Evolutionary conservation across 345 rosid species (phyloP), one percentile per base, ranked within the genome.

Genomic region (Rhodamnia rubescens): DNA sequence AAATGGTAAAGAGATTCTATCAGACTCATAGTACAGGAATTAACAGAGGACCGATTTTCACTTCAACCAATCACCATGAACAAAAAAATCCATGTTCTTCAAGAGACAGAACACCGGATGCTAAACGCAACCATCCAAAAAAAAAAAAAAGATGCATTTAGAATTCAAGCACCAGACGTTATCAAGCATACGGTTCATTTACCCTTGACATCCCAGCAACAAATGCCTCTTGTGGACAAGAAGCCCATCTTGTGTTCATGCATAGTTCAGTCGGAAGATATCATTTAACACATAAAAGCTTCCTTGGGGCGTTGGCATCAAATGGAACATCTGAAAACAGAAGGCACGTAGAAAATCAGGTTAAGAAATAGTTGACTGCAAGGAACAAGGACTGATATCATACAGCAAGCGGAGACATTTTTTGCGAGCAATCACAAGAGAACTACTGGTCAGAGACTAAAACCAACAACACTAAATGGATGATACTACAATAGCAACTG

Each of bases 221-320:
- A 32, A 36, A 69, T 69, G 1, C 78, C 32, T 69, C 44, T 69
- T 32, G 78, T 16, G 24, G 78, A 69, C 44, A 32, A 0, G 44
- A 32, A 64, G 78, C 61, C 64, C 83, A 7, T 59, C 49, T 50
- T 24, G 10, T 57, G 78, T 84, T 97, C 96, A 97, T 11, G 98
- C 96, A 83, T 94, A 96, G 95, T 97, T 97, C 94, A 97, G 88
- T 92, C 99, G 94, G 98, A 96, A 97, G 86, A 96, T 96, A 90
- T 96, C 99, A 42, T 96, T 97, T 84, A 89, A 89, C 89, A 97
- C 99, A 80, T 93, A 95, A 86, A 91, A 96, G 95, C 96, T 94
- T 90, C 99, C 98, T 88, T 93, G 98, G 51, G 97, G 93, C 27
- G 98, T 93, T 29, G 99, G 98, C 96, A 97, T 97, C 96, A 97